Evolutionary conservation across 2,329 filamentous ascomycete species (phyloP), one percentile per base, ranked within the genome.

Genomic region (Cladosporium sp.): DNA sequence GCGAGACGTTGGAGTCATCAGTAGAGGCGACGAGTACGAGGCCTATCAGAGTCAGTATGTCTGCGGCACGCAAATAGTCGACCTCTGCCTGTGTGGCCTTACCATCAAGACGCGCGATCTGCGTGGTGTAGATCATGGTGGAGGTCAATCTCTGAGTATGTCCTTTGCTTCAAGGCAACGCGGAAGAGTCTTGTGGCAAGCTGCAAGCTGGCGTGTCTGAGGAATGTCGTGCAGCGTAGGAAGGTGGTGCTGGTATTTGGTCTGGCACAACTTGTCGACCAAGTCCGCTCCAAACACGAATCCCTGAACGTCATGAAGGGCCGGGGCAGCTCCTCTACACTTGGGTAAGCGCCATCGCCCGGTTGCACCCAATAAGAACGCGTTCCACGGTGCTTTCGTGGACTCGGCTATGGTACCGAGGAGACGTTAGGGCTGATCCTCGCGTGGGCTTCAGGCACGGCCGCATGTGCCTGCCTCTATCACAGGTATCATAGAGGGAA

Each of bases 21-120:
- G 96, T 90, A 2, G 92, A 96, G 60, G 93, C 93, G 71, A 91
- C 93, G 65, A 99, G 84, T 82, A 96, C 92, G 64, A 97, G 84
- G 82, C 93, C 51, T 55, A 9, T 12, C 13, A 17, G n/a, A 15
- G 28, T 55, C 20, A 55, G 51, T 19, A 45, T 22, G 15, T 13
- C 22, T 17, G 15, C 25, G 25, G 37, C 28, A 12, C 24, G 17
- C 28, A 32, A 42, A 7, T 44, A 3, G 17, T 36, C 92, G 96
- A 68, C 51, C 63, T 58, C 61, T 49, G 61, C 54, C 25, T 56
- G 58, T 63, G 56, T 62, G 59, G 60, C 52, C 58, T 91, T 55
- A 55, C 51, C 93, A 77, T 97, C 94, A 52, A 97, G 83, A 75
- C 94, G 84, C 64, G 91, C 88, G 77, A 99, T 96, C 77, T 96